Conservation (phyloP, 768 basidiomycete genomes). For the Holtermannia corniformis region DNA sequence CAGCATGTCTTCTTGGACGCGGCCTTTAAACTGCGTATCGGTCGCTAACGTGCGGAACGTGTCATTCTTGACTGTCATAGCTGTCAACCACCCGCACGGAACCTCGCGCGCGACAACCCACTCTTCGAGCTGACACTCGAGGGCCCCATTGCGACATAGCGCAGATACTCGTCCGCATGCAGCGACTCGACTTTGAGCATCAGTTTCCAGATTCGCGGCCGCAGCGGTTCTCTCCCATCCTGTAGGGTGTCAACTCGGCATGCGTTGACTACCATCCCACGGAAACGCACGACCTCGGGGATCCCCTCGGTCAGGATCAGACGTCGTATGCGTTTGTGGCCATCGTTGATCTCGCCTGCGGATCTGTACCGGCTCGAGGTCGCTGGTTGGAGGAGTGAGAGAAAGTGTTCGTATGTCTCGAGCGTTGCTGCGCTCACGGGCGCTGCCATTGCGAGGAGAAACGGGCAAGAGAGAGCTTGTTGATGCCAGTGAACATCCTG, state of each 20-base stretch:
- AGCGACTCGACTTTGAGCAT: conserved; percentile 71
- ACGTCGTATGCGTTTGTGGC: conserved; percentile 71
- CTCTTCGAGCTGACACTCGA: conserved; percentile 40
- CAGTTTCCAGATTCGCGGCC: conserved; percentile 73
- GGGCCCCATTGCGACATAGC: conserved; percentile 34
- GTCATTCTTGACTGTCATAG: conserved; percentile 66
- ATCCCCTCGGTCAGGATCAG: conserved; percentile 86
- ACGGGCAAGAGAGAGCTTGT: no score
- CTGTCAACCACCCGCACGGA: conserved; percentile 46
- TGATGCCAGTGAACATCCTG: no score
- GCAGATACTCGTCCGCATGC: conserved; percentile 51
- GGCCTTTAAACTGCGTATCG: conserved; percentile 93
- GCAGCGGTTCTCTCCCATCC: conserved; percentile 16
- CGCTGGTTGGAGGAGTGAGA: conserved; percentile 9
- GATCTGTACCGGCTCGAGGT: conserved; percentile 17
- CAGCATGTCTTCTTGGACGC: conserved; percentile 93
- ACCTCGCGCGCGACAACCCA: conserved; percentile 47
- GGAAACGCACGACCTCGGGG: conserved; percentile 56
- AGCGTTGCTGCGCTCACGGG: not conserved
- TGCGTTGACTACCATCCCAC: conserved; percentile 2
- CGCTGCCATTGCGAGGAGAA: no score
- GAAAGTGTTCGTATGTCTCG: conserved; percentile 16
- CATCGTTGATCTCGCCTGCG: conserved; percentile 58
- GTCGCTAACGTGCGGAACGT: conserved; percentile 95
- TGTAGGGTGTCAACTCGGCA: not conserved